A percentile compares a stretch with the other conserved stretches of the same genome.
These are phyloP conservation scores for Cochlearia excelsa DNA, from an alignment of 345 rosid genomes.

Conservation along the genomic window DNA sequence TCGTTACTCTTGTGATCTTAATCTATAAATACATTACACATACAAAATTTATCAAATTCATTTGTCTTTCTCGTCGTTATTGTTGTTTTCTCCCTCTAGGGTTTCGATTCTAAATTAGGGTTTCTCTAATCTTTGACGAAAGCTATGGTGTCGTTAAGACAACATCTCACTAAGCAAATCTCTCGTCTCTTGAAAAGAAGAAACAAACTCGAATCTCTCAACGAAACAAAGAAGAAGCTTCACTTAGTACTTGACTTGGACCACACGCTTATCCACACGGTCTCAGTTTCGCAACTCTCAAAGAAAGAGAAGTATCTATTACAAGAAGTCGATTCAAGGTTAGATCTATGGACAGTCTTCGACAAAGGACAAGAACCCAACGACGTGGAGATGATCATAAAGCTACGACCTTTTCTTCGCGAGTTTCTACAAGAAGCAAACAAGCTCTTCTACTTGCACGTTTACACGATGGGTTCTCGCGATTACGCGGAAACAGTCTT, in stretches of 20 bases:
- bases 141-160: too few species aligned
- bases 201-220: neutral
- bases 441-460: slow-evolving; percentile 19
- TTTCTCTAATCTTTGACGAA: too few species aligned
- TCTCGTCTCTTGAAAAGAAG: too few species aligned
- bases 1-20: too few species aligned
- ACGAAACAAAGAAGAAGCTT: slow-evolving; percentile 9
- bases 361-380: neutral
- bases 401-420: neutral
- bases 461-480: slow-evolving; percentile 13
- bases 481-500: neutral
- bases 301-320: slow-evolving; percentile 6
- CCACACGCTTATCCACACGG: slow-evolving; percentile 19
- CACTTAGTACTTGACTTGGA: slow-evolving; percentile 26
- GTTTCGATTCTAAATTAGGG: too few species aligned
- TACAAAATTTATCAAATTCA: too few species aligned
- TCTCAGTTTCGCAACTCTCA: neutral
- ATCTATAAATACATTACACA: too few species aligned
- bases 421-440: slow-evolving; percentile 25
- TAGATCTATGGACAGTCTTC: too few species aligned
- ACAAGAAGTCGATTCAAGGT: neutral
- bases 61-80: too few species aligned
- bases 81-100: too few species aligned
- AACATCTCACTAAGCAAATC: too few species aligned
- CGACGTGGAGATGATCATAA: neutral